Evolutionary conservation across 176 grass and related monocot species (phyloP), one percentile per base, ranked within the genome.

Genomic region (Otatea glauca): DNA sequence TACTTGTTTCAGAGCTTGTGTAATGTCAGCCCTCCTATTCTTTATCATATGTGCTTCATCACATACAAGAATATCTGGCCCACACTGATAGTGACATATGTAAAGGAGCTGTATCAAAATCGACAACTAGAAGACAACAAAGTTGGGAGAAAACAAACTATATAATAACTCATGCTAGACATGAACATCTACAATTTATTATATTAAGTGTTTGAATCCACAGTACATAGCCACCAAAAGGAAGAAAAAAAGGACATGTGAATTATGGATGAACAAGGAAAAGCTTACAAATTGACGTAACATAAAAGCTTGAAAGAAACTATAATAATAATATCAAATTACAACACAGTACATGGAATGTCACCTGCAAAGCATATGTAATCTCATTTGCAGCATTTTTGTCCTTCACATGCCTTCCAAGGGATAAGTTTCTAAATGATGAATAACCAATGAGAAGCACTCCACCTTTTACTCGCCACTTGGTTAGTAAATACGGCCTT

Each of bases 21-120:
- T 98, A 76, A 88, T 95, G 83, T 96, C 96, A 45, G 96, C 96
- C 78, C 58, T 94, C 79, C 86, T 95, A 50, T 98, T 98, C 83
- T 98, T 98, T 76, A 98, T 95, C 88, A 98, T 93, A 83, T 98
- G 96, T 64, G 96, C 96, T 89, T 98, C 96, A 88, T 98, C 96
- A 86, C 96, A 98, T 55, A 98, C 96, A 83, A 98, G 93, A 87
- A 98, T 94, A 83, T 98, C 96, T 89, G 96, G 88, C 38, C 89
- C 96, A 88, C 87, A 76, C 96, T 98, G 90, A 35, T 42, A 80
- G 74, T 68, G 48, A 53, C 44, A 42, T 35, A 42, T 35, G 50
- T 45, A 62, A 88, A 80, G 60, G 38, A 91, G 76, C 45, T 86
- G 47, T 67, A 81, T 77, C 65, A 94, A 64, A 86, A 86, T 7